These are phyloP conservation scores for Voacanga thouarsii DNA, from an alignment of 257 asterid species.

Conservation along the genomic window DNA sequence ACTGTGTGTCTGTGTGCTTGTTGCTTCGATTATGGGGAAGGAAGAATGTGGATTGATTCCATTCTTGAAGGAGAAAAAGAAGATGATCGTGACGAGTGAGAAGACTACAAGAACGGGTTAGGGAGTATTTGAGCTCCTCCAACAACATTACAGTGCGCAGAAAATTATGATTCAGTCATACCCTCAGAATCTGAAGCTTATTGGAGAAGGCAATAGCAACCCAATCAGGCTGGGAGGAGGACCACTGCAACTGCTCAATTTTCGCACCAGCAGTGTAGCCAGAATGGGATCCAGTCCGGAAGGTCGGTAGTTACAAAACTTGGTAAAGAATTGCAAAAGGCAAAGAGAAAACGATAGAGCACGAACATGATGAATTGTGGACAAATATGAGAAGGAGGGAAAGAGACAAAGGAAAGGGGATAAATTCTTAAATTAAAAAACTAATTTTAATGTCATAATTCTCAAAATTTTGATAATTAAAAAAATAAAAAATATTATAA, in stretches of 20 bases:
- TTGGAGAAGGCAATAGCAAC: conserved; percentile 92
- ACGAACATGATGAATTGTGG: too few relatives aligned
- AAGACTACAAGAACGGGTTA: background rate
- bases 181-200: conserved; percentile 98
- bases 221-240: conserved; percentile 97
- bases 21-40: background rate
- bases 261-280: conserved; percentile 97
- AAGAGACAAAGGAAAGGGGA: too few relatives aligned
- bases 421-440: too few relatives aligned
- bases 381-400: too few relatives aligned
- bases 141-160: background rate
- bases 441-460: too few relatives aligned
- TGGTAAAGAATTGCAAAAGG: too few relatives aligned
- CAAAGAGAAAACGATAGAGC: too few relatives aligned
- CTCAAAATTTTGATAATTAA: too few relatives aligned
- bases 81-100: background rate
- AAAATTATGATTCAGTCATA: conserved; percentile 34
- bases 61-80: background rate
- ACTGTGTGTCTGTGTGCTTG: background rate
- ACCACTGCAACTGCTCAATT: conserved; percentile 98
- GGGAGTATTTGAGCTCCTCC: background rate
- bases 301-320: too few relatives aligned
- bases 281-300: conserved; percentile 89
- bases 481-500: too few relatives aligned
- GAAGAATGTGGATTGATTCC: background rate